Evolutionary conservation across 2,329 filamentous ascomycete species (phyloP), one percentile per base, ranked within the genome.

Genomic region (Paradendryphiella salina): DNA sequence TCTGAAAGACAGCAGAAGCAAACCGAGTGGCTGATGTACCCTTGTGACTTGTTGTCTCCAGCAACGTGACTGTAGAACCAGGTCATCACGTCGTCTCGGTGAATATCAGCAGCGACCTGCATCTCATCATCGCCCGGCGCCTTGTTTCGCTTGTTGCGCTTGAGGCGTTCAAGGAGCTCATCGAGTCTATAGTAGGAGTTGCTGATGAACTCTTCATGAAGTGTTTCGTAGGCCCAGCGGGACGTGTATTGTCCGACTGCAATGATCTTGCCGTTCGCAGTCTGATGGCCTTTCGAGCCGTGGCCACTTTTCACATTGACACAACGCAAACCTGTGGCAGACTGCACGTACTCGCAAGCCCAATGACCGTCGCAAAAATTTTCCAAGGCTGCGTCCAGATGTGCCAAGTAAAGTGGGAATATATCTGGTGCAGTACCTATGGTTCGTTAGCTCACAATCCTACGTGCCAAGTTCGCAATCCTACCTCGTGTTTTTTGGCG

Each of bases 1-100:
- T 73, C 72, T 47, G 75, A 70, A 17, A 80, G 61, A 52, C 78
- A 81, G 43, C 72, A 76, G 50, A 79, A 78, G 50, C 78, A 80
- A 1, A 73, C 73, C 1, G 73, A 66, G 52, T 78, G 76, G 23
- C 73, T 77, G 13, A 73, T 64, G 38, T 73, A 67, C 1, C n/a
- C n/a, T n/a, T n/a, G n/a, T n/a, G n/a, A n/a, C n/a, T 53, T 18
- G 7, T 54, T 15, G 14, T 35, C 47, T 7, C 50, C 45, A 1
- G 52, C 52, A 1, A 60, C 13, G 8, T 26, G 42, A 4, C 21
- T 60, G 56, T 71, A 77, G 59, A 76, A 78, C n/a, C n/a, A n/a
- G 11, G 29, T 23, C 23, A 48, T 56, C 34, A 71, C 46, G 17
- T 69, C 58, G 7, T 50, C 41, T 1, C 59, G 56, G 21, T 64